Evolutionary conservation across 768 basidiomycete species (phyloP).

Genomic region (Boletellus ananas): DNA sequence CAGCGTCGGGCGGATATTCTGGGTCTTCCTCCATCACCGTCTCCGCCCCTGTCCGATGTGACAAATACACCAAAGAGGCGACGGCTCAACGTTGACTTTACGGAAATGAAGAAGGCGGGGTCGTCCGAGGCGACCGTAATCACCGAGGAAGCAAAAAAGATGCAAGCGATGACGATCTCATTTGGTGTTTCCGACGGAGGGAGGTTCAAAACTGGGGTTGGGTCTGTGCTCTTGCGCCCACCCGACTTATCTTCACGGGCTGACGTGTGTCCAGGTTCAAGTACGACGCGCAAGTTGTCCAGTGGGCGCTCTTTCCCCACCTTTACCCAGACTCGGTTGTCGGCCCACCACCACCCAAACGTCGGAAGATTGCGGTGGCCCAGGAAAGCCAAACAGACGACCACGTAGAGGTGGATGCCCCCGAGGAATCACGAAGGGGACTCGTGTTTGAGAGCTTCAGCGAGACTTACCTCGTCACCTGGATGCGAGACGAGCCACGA

Average conservation of each 20-base stretch:
- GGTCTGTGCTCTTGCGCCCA: constrained; percentile 34
- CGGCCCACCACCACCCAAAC: constrained; percentile 21
- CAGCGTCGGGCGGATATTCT: constrained; percentile 52
- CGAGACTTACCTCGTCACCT: constrained; percentile 23
- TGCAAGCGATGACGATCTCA: constrained; percentile 46
- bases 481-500: constrained; percentile 6
- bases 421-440: constrained; percentile 11
- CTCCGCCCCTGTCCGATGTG: constrained; percentile 30
- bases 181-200: constrained; percentile 37
- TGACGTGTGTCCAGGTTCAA: constrained; percentile 42
- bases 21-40: constrained; percentile 23
- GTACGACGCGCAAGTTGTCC: constrained; percentile 44
- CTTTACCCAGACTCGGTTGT: constrained; percentile 13
- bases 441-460: constrained; percentile 24
- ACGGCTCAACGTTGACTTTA: constrained; percentile 24
- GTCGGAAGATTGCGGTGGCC: constrained; percentile 21
- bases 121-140: constrained; percentile 20
- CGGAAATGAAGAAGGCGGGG: constrained; percentile 19
- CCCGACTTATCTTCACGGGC: neutral
- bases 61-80: constrained; percentile 34
- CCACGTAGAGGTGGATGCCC: constrained; percentile 8
- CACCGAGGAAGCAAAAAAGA: constrained; percentile 37
- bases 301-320: constrained; percentile 43
- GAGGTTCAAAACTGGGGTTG: constrained; percentile 38
- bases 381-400: constrained; percentile 7